Evolutionary conservation across 2,329 filamentous ascomycete species (phyloP).

Genomic region (Fusarium verticillioides): DNA sequence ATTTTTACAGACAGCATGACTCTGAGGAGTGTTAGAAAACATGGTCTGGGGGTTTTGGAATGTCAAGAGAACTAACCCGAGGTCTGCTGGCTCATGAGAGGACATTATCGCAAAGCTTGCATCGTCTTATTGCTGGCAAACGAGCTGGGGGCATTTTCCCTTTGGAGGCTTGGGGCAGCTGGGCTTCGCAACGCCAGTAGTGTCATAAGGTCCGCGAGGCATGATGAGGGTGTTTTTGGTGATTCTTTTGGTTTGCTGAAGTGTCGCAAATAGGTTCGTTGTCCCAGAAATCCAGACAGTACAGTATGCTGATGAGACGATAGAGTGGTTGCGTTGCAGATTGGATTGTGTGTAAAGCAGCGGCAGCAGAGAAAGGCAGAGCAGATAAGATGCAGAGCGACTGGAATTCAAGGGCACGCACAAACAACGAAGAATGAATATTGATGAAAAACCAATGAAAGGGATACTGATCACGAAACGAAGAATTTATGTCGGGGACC

Average conservation of each 20-base stretch:
- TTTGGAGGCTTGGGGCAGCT: slow-evolving; percentile 51
- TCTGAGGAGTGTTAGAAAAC: slow-evolving; percentile 27
- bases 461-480: slow-evolving; percentile 32
- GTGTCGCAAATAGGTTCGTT: slow-evolving; percentile 19
- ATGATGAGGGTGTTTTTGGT: slow-evolving; percentile 39
- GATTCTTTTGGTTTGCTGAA: slow-evolving; percentile 12
- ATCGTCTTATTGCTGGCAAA: slow-evolving; percentile 24
- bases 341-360: slow-evolving; percentile 28
- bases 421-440: slow-evolving; percentile 36
- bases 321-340: slow-evolving; percentile 28
- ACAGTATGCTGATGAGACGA: slow-evolving; percentile 21
- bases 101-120: slow-evolving; percentile 12
- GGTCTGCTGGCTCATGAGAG: slow-evolving; percentile 30
- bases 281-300: slow-evolving; percentile 12
- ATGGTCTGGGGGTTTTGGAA: not conserved
- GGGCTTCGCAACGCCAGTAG: slow-evolving; percentile 52
- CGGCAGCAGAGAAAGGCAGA: slow-evolving; percentile 22
- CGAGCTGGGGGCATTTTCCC: slow-evolving; percentile 36
- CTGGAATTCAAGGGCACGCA: slow-evolving; percentile 36
- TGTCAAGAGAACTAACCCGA: slow-evolving; percentile 27
- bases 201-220: slow-evolving; percentile 53
- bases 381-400: slow-evolving; percentile 24
- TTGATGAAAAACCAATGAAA: slow-evolving; percentile 29
- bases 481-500: slow-evolving; percentile 35
- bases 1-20: slow-evolving; percentile 33